Conservation (phyloP, 345 rosid species). For the Syzygium oleosum region DNA sequence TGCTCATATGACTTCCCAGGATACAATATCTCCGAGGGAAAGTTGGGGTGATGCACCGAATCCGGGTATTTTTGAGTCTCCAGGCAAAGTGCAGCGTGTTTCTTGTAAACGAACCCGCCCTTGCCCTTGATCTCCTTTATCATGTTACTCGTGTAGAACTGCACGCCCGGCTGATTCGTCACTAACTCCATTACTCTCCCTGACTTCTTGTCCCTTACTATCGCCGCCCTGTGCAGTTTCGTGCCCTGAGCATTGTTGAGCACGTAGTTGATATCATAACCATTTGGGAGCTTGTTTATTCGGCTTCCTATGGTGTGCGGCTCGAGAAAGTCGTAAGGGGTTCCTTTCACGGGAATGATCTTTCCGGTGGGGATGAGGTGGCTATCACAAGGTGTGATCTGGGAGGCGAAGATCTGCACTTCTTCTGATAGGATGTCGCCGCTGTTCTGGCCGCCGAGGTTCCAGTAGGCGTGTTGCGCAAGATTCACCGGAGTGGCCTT, state of each 20-base stretch:
- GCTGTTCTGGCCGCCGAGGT: conserved; percentile 71
- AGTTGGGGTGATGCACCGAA: conserved; percentile 61
- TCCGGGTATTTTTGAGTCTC: conserved; percentile 89
- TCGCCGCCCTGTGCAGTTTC: conserved; percentile 40
- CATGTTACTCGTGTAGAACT: conserved; percentile 60
- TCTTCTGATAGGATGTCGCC: conserved; percentile 64
- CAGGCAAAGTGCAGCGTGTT: conserved; percentile 61
- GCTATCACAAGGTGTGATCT: conserved; percentile 48
- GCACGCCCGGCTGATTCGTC: conserved; percentile 68
- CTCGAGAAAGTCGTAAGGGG: conserved; percentile 73
- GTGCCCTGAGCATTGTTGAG: conserved; percentile 26
- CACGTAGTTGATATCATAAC: conserved; percentile 76
- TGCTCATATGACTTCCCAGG: conserved; percentile 58
- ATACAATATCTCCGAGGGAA: conserved; percentile 58
- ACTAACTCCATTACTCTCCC: conserved; percentile 67
- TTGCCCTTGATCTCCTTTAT: conserved; percentile 55
- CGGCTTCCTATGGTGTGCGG: conserved; percentile 39
- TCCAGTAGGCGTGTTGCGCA: conserved; percentile 85
- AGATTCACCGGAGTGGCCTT: conserved; percentile 80
- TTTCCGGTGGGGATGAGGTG: conserved; percentile 76
- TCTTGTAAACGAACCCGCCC: conserved; percentile 50
- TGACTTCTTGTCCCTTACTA: conserved; percentile 50
- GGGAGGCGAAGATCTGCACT: conserved; percentile 57
- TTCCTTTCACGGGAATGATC: conserved; percentile 48
- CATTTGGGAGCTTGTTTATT: conserved; percentile 40